phyloP scores from a whole-genome alignment of 495 filamentous ascomycete species.

The Penicillium fimorum region DNA sequence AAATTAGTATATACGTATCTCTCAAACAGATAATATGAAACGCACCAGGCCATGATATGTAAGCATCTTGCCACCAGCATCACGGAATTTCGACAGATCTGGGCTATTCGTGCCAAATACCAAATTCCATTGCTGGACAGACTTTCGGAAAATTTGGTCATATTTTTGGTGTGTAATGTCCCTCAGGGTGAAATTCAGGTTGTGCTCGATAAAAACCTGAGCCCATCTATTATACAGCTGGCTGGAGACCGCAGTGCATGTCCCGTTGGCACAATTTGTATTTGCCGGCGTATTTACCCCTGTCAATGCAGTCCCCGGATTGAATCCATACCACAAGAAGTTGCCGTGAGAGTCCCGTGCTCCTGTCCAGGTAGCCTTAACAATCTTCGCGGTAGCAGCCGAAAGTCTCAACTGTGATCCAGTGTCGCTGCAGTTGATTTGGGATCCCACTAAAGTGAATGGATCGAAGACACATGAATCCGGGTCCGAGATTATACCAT shows the following conservation, averaged over 20 bases:
- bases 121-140: neutral
- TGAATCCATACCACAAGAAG: neutral
- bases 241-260: neutral
- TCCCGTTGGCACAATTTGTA: neutral
- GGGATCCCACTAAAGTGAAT: neutral
- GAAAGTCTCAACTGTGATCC: neutral
- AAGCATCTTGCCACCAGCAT: neutral
- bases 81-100: neutral
- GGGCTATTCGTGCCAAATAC: neutral
- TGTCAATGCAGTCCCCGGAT: neutral
- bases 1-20: neutral
- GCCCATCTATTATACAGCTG: neutral
- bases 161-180: neutral
- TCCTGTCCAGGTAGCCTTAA: neutral
- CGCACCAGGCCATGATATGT: neutral
- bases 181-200: neutral
- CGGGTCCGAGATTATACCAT: conserved; percentile 57
- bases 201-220: neutral
- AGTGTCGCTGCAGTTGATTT: neutral
- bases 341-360: neutral
- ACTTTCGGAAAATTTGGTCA: neutral
- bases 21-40: neutral
- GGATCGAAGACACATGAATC: conserved; percentile 5
- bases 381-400: neutral
- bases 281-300: neutral